Percentiles rank a stretch among this genome's conserved stretches.
These are phyloP conservation scores for Neolentinus lepideus DNA, from an alignment of 1,284 basidiomycete species.

Conservation along the genomic window DNA sequence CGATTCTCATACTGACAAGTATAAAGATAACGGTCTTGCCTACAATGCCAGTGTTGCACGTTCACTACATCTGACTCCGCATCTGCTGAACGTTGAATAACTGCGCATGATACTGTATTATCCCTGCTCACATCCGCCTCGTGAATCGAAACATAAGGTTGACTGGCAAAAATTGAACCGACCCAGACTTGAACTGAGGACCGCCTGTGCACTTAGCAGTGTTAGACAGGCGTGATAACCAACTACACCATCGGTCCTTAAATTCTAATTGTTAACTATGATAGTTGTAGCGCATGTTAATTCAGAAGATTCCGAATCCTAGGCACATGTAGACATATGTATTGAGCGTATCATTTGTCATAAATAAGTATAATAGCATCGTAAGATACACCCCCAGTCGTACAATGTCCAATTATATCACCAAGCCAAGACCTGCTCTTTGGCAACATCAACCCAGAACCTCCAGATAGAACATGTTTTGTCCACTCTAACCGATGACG, in stretches of 20 bases:
- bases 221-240: constrained; percentile 1
- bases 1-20: no score
- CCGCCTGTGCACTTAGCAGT: neutral
- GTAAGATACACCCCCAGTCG: neutral
- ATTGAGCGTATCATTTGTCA: neutral
- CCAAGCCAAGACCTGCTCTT: neutral
- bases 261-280: neutral
- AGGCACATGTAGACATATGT: neutral
- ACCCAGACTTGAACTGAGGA: neutral
- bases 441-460: no score
- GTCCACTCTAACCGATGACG: neutral
- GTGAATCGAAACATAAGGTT: no score
- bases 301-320: neutral
- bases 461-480: neutral
- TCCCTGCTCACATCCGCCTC: no score
- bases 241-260: neutral
- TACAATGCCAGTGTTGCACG: no score
- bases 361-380: neutral
- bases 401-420: neutral
- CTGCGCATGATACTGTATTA: no score
- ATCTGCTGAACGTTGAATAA: no score
- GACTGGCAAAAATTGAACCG: neutral
- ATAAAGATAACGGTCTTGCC: no score
- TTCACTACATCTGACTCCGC: no score
- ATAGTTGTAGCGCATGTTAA: neutral